phyloP scores from a whole-genome alignment of 139 green algal species.

The Chlamydomonas eustigma region DNA sequence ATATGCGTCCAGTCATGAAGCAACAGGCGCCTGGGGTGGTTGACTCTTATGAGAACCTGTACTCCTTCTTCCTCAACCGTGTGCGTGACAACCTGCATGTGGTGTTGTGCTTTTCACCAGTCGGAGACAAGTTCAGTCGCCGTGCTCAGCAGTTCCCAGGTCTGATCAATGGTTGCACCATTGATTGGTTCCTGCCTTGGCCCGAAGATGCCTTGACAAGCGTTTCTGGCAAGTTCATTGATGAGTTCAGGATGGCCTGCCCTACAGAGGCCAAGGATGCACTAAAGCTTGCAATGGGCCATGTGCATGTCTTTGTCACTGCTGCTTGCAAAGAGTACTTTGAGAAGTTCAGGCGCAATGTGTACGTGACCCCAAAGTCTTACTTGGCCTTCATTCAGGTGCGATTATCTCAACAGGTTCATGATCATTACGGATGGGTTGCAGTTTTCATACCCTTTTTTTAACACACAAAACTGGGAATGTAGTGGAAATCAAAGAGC shows the following conservation, averaged over 20 bases:
- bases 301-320: constrained; percentile 80
- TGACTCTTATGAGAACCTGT: constrained; percentile 92
- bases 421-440: too few species aligned
- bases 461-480: too few species aligned
- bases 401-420: too few species aligned
- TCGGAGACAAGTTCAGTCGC: constrained; percentile 79
- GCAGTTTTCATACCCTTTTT: too few species aligned
- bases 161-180: constrained; percentile 92
- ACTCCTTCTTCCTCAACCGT: constrained; percentile 86
- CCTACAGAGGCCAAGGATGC: constrained; percentile 60
- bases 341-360: constrained; percentile 80
- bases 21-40: constrained; percentile 40
- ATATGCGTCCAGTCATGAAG: constrained; percentile 84
- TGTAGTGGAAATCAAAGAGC: not conserved
- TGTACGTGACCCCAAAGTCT: constrained; percentile 92
- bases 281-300: constrained; percentile 90
- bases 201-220: constrained; percentile 66
- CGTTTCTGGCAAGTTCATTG: constrained; percentile 83
- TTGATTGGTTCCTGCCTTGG: constrained; percentile 88
- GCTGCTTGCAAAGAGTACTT: constrained; percentile 86
- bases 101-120: constrained; percentile 89
- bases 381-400: constrained; percentile 87
- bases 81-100: constrained; percentile 90
- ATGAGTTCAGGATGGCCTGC: constrained; percentile 82
- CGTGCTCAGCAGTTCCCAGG: constrained; percentile 89